Evolutionary conservation across 352 stramenopile genomes (phyloP).

Genomic region (Phytophthora melonis): DNA sequence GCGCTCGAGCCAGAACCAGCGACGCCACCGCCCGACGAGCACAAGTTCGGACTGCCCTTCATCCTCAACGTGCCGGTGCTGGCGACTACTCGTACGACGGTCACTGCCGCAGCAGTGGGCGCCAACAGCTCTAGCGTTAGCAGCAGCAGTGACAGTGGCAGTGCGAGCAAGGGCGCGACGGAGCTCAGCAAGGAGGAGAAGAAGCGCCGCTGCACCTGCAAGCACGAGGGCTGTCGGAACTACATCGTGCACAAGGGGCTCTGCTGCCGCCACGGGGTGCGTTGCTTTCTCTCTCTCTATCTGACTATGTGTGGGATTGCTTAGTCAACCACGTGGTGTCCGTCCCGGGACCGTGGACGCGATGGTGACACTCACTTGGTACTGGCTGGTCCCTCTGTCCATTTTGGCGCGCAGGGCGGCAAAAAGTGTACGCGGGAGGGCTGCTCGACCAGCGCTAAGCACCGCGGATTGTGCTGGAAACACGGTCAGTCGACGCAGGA

Average conservation of each 20-base stretch:
- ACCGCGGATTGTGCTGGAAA: conserved; percentile 57
- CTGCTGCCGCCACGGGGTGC: conserved; percentile 56
- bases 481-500: too few species aligned
- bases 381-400: too few species aligned
- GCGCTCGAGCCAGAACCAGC: not conserved
- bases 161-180: too few species aligned
- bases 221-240: conserved; percentile 46
- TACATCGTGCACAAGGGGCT: conserved; percentile 65
- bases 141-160: too few species aligned
- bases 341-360: too few species aligned
- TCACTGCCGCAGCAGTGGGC: too few species aligned
- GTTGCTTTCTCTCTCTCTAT: not conserved
- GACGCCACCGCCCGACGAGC: not conserved
- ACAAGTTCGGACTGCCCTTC: conserved; percentile 14
- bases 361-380: too few species aligned
- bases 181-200: too few species aligned
- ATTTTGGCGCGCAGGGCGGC: conserved; percentile 28
- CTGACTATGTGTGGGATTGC: not conserved
- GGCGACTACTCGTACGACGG: too few species aligned
- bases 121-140: too few species aligned
- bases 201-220: conserved; percentile 39
- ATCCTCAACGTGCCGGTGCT: conserved; percentile 9
- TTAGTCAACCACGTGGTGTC: not conserved
- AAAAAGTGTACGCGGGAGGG: conserved; percentile 46
- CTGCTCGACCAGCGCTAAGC: conserved; percentile 49